A percentile compares a stretch with the other conserved stretches of the same genome.
Evolutionary conservation across 768 basidiomycete genomes (phyloP).

Genomic region (Asterophora lycoperdoides): DNA sequence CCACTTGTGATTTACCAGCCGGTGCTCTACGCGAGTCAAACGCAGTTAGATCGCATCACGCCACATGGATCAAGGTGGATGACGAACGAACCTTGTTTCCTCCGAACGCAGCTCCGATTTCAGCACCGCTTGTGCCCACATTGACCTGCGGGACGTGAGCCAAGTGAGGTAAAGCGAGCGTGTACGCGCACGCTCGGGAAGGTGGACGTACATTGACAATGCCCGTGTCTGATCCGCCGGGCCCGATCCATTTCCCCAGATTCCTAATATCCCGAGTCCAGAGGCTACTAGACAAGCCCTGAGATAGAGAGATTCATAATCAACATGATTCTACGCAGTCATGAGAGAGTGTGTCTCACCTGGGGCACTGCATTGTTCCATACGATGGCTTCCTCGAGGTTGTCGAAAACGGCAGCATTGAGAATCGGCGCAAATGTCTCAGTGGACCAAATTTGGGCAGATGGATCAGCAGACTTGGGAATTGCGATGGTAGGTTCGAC

Average conservation of each 20-base stretch:
- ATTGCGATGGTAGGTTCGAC: conserved; percentile 85
- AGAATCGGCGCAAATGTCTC: conserved; percentile 90
- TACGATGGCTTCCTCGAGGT: conserved; percentile 79
- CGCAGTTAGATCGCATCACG: conserved; percentile 16
- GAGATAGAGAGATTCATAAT: conserved; percentile 11
- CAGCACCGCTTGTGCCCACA: conserved; percentile 57
- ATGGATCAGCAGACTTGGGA: conserved; percentile 51
- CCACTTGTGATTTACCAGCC: conserved; percentile 56
- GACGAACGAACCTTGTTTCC: conserved; percentile 75
- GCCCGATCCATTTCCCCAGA: conserved; percentile 90
- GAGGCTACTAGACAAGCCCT: conserved; percentile 86
- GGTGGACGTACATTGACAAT: conserved; percentile 76
- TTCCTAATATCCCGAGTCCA: conserved; percentile 86
- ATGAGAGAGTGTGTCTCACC: conserved; percentile 28
- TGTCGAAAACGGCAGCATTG: conserved; percentile 81
- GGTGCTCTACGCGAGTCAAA: conserved; percentile 53
- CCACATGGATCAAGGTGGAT: conserved; percentile 12
- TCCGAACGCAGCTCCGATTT: conserved; percentile 82
- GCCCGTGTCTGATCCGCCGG: conserved; percentile 83
- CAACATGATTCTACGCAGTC: conserved; percentile 11
- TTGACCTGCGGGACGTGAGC: conserved; percentile 38
- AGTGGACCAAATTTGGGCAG: conserved; percentile 63
- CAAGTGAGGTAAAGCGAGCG: conserved; percentile 11
- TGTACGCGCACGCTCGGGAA: conserved; percentile 7
- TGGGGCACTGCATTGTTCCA: conserved; percentile 92